Conservation (phyloP, 1,139 yeast species). For the Hemisphaericaspora lyxosophila region DNA sequence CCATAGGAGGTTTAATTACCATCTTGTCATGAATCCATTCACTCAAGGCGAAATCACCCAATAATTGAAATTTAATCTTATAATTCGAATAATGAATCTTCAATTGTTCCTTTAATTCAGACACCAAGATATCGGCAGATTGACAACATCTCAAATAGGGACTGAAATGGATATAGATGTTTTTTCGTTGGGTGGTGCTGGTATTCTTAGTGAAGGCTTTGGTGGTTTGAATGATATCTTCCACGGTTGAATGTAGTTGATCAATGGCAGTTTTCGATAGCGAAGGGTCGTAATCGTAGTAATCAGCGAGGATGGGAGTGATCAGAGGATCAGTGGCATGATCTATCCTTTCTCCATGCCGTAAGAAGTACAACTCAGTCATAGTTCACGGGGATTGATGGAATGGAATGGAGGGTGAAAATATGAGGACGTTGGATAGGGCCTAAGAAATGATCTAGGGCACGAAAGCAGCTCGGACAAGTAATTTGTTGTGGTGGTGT, state of each 20-base stretch:
- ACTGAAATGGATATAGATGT: conserved; percentile 42
- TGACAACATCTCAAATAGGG: conserved; percentile 50
- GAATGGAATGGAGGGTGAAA: background rate
- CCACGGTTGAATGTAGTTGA: conserved; percentile 33
- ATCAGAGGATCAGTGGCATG: conserved; percentile 34
- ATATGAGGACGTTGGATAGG: background rate
- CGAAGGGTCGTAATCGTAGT: conserved; percentile 42
- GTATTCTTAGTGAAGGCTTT: conserved; percentile 23
- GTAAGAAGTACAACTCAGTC: conserved; percentile 46
- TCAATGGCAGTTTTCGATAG: conserved; percentile 29
- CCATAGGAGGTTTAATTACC: conserved; percentile 45
- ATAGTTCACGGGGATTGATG: conserved; percentile 13
- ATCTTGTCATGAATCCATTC: conserved; percentile 52
- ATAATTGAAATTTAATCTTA: conserved; percentile 39
- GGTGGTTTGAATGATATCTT: conserved; percentile 28
- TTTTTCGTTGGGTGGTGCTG: conserved; percentile 26
- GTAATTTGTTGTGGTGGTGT: background rate
- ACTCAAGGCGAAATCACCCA: conserved; percentile 48
- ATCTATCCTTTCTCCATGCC: conserved; percentile 48
- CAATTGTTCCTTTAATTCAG: conserved; percentile 28
- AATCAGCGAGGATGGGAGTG: conserved; percentile 28
- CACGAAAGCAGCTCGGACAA: too few relatives aligned
- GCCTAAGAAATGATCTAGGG: too few relatives aligned
- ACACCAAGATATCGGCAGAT: conserved; percentile 42
- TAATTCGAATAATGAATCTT: conserved; percentile 29